Evolutionary conservation across 768 basidiomycete genomes (phyloP), one percentile per base, ranked within the genome.

Genomic region (Kwoniella sp.): DNA sequence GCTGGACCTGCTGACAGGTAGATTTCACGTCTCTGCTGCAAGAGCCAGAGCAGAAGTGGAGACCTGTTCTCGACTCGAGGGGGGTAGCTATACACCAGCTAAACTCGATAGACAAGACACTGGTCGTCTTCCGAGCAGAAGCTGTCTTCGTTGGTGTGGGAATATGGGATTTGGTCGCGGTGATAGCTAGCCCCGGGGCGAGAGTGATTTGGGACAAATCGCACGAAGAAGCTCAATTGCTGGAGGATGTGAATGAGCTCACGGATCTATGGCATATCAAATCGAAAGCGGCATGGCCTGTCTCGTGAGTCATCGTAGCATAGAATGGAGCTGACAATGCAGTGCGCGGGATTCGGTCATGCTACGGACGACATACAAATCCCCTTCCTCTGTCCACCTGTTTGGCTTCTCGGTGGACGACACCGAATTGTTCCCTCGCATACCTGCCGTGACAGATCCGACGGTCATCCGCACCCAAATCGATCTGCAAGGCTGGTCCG

Each of bases 401-500:
- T 97, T 98, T 79, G 88, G 90, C 1, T 96, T 96, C 81, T 96
- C 94, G 2, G 90, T 88, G 0, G 93, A 97, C 69, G 92, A 97
- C 70, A 86, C 86, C 57, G 87, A 90, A 61, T 84, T 96, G 15
- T 96, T 97, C 81, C 89, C 92, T 0, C 61, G 70, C 2, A 74
- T 82, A 50, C 82, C 82, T 86, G 68, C 91, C 85, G 52, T 83
- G 83, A 83, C 82, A 0, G 91, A 90, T 55, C 87, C 90, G 0
- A 89, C 86, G 70, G 85, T 90, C 55, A 95, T 96, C 67, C 89
- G 94, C 7, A 92, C 91, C 0, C 94, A 98, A 79, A 89, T 95
- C n/a, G 93, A 96, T 77, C 84, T 99, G n/a, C 93, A 93, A 82
- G 96, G 95, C 53, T 98, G 94, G 91, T 91, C 95, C 0, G 93